Percentiles rank a stretch among this genome's conserved stretches.
Evolutionary conservation across 2,329 filamentous ascomycete genomes (phyloP).

Genomic region (Penicillium olsonii): DNA sequence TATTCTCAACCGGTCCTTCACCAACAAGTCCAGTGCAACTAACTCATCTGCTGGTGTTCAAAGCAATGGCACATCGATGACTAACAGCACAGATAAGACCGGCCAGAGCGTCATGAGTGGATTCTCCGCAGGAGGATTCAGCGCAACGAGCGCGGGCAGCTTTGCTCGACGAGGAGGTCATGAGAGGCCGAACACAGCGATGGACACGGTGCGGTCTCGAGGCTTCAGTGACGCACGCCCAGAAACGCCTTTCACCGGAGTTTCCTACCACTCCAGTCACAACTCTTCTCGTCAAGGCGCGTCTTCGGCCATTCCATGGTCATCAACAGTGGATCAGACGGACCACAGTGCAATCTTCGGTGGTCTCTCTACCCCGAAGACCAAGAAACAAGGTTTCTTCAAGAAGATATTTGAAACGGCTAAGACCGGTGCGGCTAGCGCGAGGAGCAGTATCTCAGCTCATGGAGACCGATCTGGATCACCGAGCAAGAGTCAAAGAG

Average conservation of each 20-base stretch:
- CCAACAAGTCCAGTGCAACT: conserved; percentile 83
- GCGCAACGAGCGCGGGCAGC: conserved; percentile 92
- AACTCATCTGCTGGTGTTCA: conserved; percentile 73
- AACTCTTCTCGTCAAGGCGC: conserved; percentile 58
- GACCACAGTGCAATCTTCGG: conserved; percentile 72
- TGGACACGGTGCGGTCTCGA: conserved; percentile 41
- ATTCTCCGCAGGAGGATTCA: conserved; percentile 83
- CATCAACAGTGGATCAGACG: conserved; percentile 49
- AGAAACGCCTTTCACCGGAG: conserved; percentile 65
- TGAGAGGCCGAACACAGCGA: conserved; percentile 49
- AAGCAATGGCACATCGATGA: conserved; percentile 65
- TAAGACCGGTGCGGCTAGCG: conserved; percentile 89
- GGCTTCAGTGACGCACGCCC: conserved; percentile 47
- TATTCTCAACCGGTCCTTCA: conserved; percentile 75
- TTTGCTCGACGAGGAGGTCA: conserved; percentile 67
- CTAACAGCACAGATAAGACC: conserved; percentile 73
- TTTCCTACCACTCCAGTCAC: conserved; percentile 92
- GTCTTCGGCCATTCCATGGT: conserved; percentile 67
- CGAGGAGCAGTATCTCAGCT: conserved; percentile 78
- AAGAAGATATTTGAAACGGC: conserved; percentile 93
- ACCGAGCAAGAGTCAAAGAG: conserved; percentile 50
- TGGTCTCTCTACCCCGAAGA: conserved; percentile 72
- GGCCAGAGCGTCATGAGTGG: conserved; percentile 92
- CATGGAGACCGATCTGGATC: conserved; percentile 48
- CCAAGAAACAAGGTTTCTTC: conserved; percentile 86